Base-by-base conservation (phyloP, 768 basidiomycete species). In the Trametes maxima region DNA sequence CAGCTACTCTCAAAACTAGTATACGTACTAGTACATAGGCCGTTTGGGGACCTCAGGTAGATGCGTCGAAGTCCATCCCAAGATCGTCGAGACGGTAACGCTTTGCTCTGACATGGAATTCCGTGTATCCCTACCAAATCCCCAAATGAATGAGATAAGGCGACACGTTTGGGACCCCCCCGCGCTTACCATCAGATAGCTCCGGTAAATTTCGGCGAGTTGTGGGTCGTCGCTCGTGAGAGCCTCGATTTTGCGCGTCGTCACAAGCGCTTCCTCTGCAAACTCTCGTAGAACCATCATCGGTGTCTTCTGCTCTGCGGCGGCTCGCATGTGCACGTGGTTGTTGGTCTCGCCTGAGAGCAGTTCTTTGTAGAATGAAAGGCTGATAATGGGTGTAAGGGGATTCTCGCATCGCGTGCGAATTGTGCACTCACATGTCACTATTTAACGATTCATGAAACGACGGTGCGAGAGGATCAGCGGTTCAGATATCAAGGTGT, bases 341-440 rank as follows among this genome's bases (percentile, higher is more conserved):
- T 21, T n/a, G 35, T 50, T 33, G 10, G 49, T 50, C 35, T 50
- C 49, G 3, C 49, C 49, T 12, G 33, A 16, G 2, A 50, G 35
- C 3, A n/a, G 19, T 19, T 50, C 49, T 37, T 50, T 50, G 49
- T 50, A 50, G 33, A 50, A 50, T 7, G 49, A 50, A 0, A 50
- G 48, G 8, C 48, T 49, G 19, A 10, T 19, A 5, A n/a, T 5
- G 3, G 19, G 52, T 46, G 4, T 11, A 19, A 5, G 21, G 6
- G 22, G 19, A 43, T 43, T 12, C 19, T 2, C 16, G 21, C 7
- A 46, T 16, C 6, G 1, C 10, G 10, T 24, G 43, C 19, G 6
- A 39, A 24, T 5, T 8, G 43, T 17, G 2, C 25, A 59, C 57
- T 50, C 19, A 59, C 57, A 65, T 54, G 45, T 65, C 64, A 46